These are phyloP conservation scores for Pyrenophora teres DNA, from an alignment of 2,329 filamentous ascomycete species.

Conservation along the genomic window DNA sequence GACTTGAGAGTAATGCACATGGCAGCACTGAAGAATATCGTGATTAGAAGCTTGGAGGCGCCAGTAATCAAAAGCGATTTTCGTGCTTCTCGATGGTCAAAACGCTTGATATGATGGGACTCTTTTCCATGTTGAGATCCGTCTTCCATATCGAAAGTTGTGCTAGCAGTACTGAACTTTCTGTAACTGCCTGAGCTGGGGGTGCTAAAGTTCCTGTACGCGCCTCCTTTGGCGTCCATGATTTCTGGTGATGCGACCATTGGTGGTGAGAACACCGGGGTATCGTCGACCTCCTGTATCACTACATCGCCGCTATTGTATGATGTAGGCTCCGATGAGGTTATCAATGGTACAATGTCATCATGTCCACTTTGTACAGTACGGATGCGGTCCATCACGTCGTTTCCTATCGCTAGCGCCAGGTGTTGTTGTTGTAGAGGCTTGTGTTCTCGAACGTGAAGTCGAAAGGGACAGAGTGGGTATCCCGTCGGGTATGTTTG, in stretches of 20 bases:
- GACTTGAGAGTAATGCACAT: constrained; percentile 36
- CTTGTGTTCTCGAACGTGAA: neutral
- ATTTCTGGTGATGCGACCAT: constrained; percentile 20
- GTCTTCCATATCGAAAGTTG: constrained; percentile 22
- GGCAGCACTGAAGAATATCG: constrained; percentile 35
- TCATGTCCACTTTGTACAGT: constrained; percentile 7
- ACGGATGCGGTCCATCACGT: constrained; percentile 13
- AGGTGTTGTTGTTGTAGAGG: neutral
- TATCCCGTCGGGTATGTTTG: neutral
- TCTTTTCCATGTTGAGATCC: constrained; percentile 22
- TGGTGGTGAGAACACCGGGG: constrained; percentile 15
- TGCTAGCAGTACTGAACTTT: constrained; percentile 18
- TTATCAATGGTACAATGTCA: constrained; percentile 15
- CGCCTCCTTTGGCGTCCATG: constrained; percentile 21
- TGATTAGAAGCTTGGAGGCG: constrained; percentile 31
- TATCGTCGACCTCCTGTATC: constrained; percentile 27
- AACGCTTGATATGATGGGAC: constrained; percentile 29
- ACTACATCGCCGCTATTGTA: constrained; percentile 30
- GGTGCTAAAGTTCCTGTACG: constrained; percentile 22
- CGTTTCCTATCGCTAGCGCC: neutral
- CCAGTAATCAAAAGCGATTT: constrained; percentile 37
- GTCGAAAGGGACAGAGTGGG: neutral
- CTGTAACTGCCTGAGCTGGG: constrained; percentile 24
- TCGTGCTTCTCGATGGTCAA: constrained; percentile 40
- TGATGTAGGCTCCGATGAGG: constrained; percentile 18